These are phyloP conservation scores for Vinca minor DNA, from an alignment of 257 asterid genomes.

Conservation along the genomic window DNA sequence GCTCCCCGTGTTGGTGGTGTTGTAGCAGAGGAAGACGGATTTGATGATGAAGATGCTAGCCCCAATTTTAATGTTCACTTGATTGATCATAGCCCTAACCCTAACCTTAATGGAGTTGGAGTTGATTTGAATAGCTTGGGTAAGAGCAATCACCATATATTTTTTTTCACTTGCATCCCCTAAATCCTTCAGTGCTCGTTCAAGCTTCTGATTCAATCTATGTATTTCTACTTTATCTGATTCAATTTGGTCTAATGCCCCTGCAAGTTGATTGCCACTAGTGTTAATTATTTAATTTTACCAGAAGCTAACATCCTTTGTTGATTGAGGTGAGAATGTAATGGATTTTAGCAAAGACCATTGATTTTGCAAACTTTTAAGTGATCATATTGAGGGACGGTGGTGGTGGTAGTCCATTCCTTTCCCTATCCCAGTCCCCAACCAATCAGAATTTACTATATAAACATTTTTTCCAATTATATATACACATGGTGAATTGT, in stretches of 20 bases:
- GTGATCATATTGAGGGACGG: no score
- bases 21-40: slow-evolving; percentile 42
- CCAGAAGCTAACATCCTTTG: slow-evolving; percentile 36
- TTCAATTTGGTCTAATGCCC: slow-evolving; percentile 44
- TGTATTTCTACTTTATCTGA: slow-evolving; percentile 23
- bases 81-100: slow-evolving; percentile 20
- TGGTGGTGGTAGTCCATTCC: no score
- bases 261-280: slow-evolving; percentile 31
- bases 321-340: no score
- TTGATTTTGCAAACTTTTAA: no score
- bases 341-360: no score
- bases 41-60: slow-evolving; percentile 51
- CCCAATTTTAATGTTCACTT: slow-evolving; percentile 20
- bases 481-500: no score
- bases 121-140: slow-evolving; percentile 34
- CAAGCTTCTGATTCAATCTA: slow-evolving; percentile 38
- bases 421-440: no score
- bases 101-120: slow-evolving; percentile 35
- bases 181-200: slow-evolving; percentile 30
- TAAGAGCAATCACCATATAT: slow-evolving; percentile 26
- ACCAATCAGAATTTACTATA: no score
- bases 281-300: slow-evolving; percentile 32
- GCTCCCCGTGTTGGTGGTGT: slow-evolving; percentile 4
- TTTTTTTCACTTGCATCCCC: slow-evolving; percentile 38
- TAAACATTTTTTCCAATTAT: no score